Percentiles rank a stretch among this genome's conserved stretches.
Evolutionary conservation across 2,329 filamentous ascomycete species (phyloP).

Genomic region (Magnaporthales sp.): DNA sequence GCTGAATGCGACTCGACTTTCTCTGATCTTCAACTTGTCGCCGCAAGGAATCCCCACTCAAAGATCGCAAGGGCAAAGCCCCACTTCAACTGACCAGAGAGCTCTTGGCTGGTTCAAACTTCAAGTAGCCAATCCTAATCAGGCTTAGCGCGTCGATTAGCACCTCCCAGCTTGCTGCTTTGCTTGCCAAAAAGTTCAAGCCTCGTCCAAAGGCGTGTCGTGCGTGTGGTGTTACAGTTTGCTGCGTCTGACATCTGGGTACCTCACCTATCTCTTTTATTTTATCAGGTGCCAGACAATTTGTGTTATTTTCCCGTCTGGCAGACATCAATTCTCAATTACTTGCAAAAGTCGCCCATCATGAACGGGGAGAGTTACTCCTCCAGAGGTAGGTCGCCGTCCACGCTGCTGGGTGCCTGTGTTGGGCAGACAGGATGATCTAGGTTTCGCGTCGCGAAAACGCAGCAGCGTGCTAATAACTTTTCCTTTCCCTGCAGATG

Average conservation of each 20-base stretch:
- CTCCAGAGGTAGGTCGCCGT: slow-evolving; percentile 55
- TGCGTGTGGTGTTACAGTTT: neutral
- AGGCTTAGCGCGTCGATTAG: neutral
- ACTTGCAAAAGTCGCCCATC: slow-evolving; percentile 16
- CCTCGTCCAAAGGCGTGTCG: neutral
- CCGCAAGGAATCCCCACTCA: neutral
- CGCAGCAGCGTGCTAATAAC: slow-evolving; percentile 15
- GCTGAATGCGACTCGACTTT: neutral
- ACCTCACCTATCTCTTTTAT: neutral
- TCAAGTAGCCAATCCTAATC: neutral
- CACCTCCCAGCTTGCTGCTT: neutral
- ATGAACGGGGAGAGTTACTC: slow-evolving; percentile 87
- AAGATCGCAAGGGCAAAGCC: neutral
- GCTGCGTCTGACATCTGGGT: neutral
- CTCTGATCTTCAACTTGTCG: neutral
- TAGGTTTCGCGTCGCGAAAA: neutral
- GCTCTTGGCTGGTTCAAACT: neutral
- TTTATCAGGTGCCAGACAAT: neutral
- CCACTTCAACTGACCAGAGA: neutral
- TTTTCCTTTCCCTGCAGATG: slow-evolving; percentile 25
- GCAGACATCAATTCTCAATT: neutral
- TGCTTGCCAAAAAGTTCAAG: slow-evolving; percentile 1
- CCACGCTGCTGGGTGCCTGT: neutral
- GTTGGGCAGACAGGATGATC: slow-evolving; percentile 3
- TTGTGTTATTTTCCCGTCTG: neutral